These are phyloP conservation scores for Moesziomyces antarcticus DNA, from an alignment of 1,284 basidiomycete species.

Conservation along the genomic window DNA sequence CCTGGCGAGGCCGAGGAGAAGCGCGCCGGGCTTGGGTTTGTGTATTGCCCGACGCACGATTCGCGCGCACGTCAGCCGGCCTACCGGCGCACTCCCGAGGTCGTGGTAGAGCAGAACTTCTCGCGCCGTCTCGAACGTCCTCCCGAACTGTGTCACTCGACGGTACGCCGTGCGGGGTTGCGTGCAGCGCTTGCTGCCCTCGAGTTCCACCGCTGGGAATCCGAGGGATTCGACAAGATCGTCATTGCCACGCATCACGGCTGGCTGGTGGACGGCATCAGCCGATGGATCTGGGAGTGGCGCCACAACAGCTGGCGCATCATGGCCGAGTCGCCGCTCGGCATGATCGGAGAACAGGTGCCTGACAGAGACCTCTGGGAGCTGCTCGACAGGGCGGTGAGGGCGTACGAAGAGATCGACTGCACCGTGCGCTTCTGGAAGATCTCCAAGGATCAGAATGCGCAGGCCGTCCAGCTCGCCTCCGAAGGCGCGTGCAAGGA, in stretches of 20 bases:
- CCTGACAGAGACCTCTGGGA: conserved; percentile 67
- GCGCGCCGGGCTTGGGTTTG: conserved; percentile 51
- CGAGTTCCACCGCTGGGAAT: conserved; percentile 61
- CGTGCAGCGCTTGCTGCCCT: conserved; percentile 61
- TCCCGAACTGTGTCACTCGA: conserved; percentile 37
- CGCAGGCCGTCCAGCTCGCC: conserved; percentile 51
- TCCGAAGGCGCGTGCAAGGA: conserved; percentile 60
- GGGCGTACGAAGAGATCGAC: conserved; percentile 62
- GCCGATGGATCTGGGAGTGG: conserved; percentile 65
- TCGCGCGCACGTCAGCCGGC: conserved; percentile 8
- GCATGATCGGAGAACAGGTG: conserved; percentile 56
- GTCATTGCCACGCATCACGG: conserved; percentile 62
- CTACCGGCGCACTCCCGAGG: conserved; percentile 18
- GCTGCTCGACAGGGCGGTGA: conserved; percentile 57
- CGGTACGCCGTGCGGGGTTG: conserved; percentile 55
- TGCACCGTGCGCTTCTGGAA: conserved; percentile 66
- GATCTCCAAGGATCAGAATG: conserved; percentile 47
- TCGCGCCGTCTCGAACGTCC: conserved; percentile 60
- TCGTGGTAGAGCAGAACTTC: conserved; percentile 53
- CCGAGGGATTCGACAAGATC: conserved; percentile 66
- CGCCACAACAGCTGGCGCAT: conserved; percentile 60
- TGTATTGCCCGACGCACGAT: conserved; percentile 49
- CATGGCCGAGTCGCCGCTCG: conserved; percentile 42
- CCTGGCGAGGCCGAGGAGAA: conserved; percentile 20
- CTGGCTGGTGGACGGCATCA: conserved; percentile 65